Evolutionary conservation across 192 early-diverging fungal species (phyloP).

Genomic region (Radiomyces spectabilis): DNA sequence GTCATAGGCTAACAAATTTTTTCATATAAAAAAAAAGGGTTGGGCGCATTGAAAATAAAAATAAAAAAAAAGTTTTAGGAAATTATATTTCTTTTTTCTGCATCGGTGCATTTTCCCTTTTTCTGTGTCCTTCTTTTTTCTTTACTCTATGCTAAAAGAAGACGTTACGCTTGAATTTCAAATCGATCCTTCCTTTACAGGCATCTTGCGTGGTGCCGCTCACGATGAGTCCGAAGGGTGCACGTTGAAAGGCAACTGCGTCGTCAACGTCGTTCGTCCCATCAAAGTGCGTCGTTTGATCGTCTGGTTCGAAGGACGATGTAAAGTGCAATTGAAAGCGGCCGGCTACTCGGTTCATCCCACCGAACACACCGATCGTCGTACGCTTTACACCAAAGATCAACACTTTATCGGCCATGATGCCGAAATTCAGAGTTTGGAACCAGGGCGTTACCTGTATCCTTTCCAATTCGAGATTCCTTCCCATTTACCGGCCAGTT

Average conservation of each 20-base stretch:
- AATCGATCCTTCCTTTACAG: constrained; percentile 22
- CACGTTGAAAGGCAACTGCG: constrained; percentile 12
- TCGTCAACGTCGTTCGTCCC: constrained; percentile 10
- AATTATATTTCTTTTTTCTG: no score
- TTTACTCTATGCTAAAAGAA: constrained; percentile 6
- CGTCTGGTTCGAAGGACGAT: constrained; percentile 20
- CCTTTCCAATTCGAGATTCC: constrained; percentile 20
- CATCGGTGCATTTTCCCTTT: no score
- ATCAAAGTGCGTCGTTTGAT: constrained; percentile 13
- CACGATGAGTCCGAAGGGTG: constrained; percentile 29
- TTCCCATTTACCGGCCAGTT: constrained; percentile 30
- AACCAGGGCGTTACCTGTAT: constrained; percentile 18
- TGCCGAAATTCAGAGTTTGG: constrained; percentile 5
- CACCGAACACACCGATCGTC: constrained; percentile 8
- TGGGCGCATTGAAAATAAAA: no score
- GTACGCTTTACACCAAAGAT: constrained; percentile 11
- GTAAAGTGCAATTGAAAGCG: constrained; percentile 11
- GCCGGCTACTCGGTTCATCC: neutral
- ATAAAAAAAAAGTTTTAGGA: no score
- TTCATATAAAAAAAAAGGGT: no score
- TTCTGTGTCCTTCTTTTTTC: neutral
- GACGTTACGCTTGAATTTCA: constrained; percentile 8
- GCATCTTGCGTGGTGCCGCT: constrained; percentile 14
- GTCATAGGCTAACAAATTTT: no score
- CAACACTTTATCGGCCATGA: constrained; percentile 17